phyloP scores from a whole-genome alignment of 192 early-diverging fungal genomes.

The Entophlyctis luteolus region DNA sequence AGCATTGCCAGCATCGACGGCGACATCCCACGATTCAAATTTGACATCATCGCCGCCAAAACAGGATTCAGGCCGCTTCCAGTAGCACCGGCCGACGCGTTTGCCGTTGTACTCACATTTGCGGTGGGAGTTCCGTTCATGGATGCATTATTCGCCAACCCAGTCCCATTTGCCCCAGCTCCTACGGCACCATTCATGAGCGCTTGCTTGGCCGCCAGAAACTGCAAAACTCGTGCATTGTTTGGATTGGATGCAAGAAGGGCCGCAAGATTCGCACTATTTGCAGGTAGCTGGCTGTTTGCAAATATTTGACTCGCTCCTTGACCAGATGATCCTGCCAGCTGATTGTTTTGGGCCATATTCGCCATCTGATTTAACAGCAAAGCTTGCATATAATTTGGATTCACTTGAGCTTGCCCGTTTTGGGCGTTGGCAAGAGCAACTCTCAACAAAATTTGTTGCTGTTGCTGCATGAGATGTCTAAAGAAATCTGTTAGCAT shows the following conservation, averaged over 20 bases:
- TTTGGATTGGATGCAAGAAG: not conserved
- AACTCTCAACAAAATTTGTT: not conserved
- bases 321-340: not conserved
- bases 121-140: not conserved
- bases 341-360: not conserved
- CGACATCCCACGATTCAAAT: not conserved
- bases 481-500: not conserved
- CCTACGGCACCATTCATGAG: not conserved
- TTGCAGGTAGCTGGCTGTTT: not conserved
- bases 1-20: not conserved
- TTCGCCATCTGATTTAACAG: not conserved
- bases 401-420: not conserved
- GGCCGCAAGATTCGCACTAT: not conserved
- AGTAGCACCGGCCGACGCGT: too few species aligned
- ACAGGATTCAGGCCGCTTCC: too few species aligned
- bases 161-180: not conserved
- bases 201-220: not conserved
- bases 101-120: not conserved
- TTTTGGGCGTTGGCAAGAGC: not conserved
- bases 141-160: not conserved
- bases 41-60: too few species aligned
- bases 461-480: not conserved
- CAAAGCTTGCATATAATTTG: not conserved
- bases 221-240: not conserved
- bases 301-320: not conserved